Base-by-base conservation (phyloP, 2,329 filamentous ascomycete genomes). In the Ophiostoma piceae region DNA sequence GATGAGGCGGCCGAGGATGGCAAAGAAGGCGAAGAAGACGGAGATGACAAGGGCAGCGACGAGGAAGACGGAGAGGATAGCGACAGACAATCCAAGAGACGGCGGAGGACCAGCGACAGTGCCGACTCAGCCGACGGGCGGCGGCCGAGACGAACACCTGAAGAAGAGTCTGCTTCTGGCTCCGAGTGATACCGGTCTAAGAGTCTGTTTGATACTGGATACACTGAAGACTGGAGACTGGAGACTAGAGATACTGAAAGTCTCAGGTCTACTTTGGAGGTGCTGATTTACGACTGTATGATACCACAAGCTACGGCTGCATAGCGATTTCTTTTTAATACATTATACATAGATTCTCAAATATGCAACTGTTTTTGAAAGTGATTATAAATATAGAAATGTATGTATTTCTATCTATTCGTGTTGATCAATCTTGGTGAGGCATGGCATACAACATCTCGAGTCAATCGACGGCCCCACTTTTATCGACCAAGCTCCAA, bases 401-500 rank as follows among this genome's bases (percentile, higher is more conserved):
- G 26, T 29, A 29, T 29, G 26, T 29, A 2, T 29, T 29, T 29
- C 26, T 29, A 29, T 29, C 26, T 29, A 29, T 29, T 29, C 26
- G 26, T 29, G 26, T 29, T 29, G 26, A 29, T 1, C 26, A 29
- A 2, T 29, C 26, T 29, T 29, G 26, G 26, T 29, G 26, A 29
- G 26, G 26, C 26, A 29, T 29, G 26, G 26, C 26, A 29, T 29
- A n/a, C n/a, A 29, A 29, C 26, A 29, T 29, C 26, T 29, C 26
- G 26, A 29, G 35, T 35, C 35, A 35, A 35, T 35, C 16, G 12
- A 57, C 26, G 8, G n/a, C 2, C 47, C 51, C 60, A 64, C 60
- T 64, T 64, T 64, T 64, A 64, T 64, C 12, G 19, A 2, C 11
- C 19, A 64, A 64, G 62, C 65, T 47, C 65, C 65, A 67, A 67